Evolutionary conservation across 2,329 filamentous ascomycete genomes (phyloP), one percentile per base, ranked within the genome.

Genomic region (Aureobasidium pullulans): DNA sequence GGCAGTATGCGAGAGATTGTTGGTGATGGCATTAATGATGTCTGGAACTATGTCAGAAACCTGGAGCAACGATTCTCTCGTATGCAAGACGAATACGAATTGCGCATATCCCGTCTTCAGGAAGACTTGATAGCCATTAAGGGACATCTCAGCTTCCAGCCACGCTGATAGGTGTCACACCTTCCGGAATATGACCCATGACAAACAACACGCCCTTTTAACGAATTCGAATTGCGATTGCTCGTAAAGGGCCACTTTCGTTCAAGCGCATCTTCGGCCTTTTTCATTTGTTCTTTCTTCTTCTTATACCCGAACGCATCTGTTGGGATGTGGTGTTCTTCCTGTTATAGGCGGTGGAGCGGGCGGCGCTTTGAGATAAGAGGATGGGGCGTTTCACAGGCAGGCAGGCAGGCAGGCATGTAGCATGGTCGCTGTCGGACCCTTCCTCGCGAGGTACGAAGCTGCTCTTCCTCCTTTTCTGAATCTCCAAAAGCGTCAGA

Each of bases 11-110:
- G 82, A 62, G 90, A 89, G 65, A 78, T 90, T 62, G 86, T 90
- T 70, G 67, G 66, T 77, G 83, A 56, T 75, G 84, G 63, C 31
- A 66, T 69, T 13, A 61, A 64, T 9, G 64, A 64, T 19, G 76
- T 92, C 8, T 90, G 86, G 86, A 75, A 79, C 4, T 90, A 90
- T 66, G 82, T 92, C 36, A 84, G 89, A 60, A 80, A 79, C 16
- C 76, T 93, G 52, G 88, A 93, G 67, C 81, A 67, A 36, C 71
- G 74, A 16, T 75, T 79, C 69, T 69, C 70, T 16, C 66, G 73
- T 29, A 77, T 76, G 71, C 72, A 76, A 60, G 75, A 79, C 64
- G 77, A 79, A 60, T 75, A 79, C 63, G 75, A 77, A 58, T 65
- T 74, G 52, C 73, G 74, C 50, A 77, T 79, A 46, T 67, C 69